These are phyloP conservation scores for Salix exigua DNA, from an alignment of 345 rosid species.

Conservation along the genomic window DNA sequence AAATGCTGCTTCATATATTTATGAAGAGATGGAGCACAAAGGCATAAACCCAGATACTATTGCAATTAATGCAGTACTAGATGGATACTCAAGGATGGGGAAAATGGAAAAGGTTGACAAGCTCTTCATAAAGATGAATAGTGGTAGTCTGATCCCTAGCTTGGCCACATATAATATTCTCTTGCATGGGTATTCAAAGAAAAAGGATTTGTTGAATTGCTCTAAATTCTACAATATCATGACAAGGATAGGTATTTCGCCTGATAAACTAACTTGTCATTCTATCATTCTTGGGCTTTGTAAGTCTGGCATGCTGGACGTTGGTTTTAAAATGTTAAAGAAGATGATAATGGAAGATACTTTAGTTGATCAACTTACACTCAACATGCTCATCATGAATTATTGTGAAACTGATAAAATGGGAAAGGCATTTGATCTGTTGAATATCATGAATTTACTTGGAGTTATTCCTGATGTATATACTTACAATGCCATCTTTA, in stretches of 20 bases:
- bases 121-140: slow-evolving; percentile 48
- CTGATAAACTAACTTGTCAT: slow-evolving; percentile 63
- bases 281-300: slow-evolving; percentile 69
- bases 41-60: slow-evolving; percentile 47
- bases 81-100: slow-evolving; percentile 67
- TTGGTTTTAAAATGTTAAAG: slow-evolving; percentile 61
- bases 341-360: slow-evolving; percentile 46
- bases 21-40: slow-evolving; percentile 46
- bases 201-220: slow-evolving; percentile 44
- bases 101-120: slow-evolving; percentile 35
- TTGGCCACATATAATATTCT: slow-evolving; percentile 72
- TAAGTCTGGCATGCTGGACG: slow-evolving; percentile 50
- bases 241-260: slow-evolving; percentile 40
- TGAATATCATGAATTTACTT: slow-evolving; percentile 44
- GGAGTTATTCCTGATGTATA: slow-evolving; percentile 44
- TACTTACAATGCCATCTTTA: slow-evolving; percentile 39
- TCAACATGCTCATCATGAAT: slow-evolving; percentile 55
- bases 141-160: slow-evolving; percentile 39
- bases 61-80: slow-evolving; percentile 49
- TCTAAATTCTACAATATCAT: slow-evolving; percentile 46
- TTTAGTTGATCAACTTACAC: slow-evolving; percentile 45
- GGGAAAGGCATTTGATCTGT: slow-evolving; percentile 46
- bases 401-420: slow-evolving; percentile 48
- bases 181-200: slow-evolving; percentile 70
- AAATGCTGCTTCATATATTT: slow-evolving; percentile 43